Base-by-base conservation (phyloP, 768 basidiomycete species). In the Pulveroboletus sp. region DNA sequence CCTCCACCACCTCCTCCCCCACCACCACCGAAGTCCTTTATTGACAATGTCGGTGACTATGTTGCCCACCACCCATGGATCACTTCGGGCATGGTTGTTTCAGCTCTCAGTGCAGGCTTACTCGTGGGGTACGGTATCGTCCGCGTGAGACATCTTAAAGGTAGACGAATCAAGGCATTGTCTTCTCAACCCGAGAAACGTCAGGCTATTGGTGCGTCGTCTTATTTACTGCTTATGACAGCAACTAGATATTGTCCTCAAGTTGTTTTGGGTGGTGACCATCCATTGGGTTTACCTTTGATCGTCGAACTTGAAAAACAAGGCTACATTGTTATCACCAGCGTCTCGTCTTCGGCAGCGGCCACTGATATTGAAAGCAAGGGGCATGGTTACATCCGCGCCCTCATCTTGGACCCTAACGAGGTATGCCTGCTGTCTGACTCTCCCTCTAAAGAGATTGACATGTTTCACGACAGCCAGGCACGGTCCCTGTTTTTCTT, bases 181-280 rank as follows among this genome's bases (percentile, higher is more conserved):
- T 57, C 70, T 32, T 49, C 29, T 57, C 72, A 51, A 32, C 63
- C 56, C 44, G 75, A 74, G 47, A 69, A 71, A 55, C 77, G 73
- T 47, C 68, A 72, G 55, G 82, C 78, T 45, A 61, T 77, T 29
- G 73, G 75, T 70, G 47, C 61, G 65, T 68, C 34, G 17, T 41
- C 41, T 45, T 14, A 5, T 38, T 43, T 19, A 34, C 37, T 16
- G 20, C 32, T 32, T 41, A 21, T 23, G 38, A 23, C 36, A 9
- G 21, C 38, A n/a, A 19, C 27, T 50, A 44, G 33, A 56, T 39
- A 25, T 40, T 9, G 45, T 27, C 27, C 34, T 51, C 45, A 35
- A 90, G 89, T 93, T 32, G 77, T 93, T 23, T 76, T 93, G 34
- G 92, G 93, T 23, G 92, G 85, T 9, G 92, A 94, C 60, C 76